These are phyloP conservation scores for Planoprotostelium fungivorum DNA, from an alignment of 78 protist species.

Conservation along the genomic window DNA sequence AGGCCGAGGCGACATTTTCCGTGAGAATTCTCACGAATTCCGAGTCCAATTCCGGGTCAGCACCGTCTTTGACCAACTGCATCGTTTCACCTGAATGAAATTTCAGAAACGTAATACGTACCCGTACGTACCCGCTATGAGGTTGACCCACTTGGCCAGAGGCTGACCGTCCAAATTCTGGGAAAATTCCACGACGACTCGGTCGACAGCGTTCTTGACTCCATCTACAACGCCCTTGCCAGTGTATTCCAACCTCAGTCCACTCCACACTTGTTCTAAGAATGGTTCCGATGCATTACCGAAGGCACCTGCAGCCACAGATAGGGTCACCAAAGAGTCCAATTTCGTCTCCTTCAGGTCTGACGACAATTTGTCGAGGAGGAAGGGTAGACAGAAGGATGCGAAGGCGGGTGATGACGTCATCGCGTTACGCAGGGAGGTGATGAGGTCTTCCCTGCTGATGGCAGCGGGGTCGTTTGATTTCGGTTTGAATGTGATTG, in stretches of 20 bases:
- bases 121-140: no score
- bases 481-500: constrained; percentile 85
- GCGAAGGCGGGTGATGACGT: background rate
- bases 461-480: constrained; percentile 74
- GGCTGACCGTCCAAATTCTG: background rate
- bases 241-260: background rate
- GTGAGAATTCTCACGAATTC: background rate
- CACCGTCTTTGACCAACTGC: background rate
- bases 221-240: no score
- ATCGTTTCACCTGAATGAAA: background rate
- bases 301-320: background rate
- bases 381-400: background rate
- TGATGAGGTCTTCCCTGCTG: constrained; percentile 33
- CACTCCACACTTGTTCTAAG: background rate
- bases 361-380: background rate
- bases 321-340: background rate
- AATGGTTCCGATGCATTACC: background rate
- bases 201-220: no score
- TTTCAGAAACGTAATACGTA: no score
- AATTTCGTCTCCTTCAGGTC: background rate
- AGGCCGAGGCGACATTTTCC: background rate
- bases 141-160: background rate
- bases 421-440: background rate
- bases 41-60: background rate
- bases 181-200: no score